These are phyloP conservation scores for Hypoxylon lenormandii DNA, from an alignment of 495 filamentous ascomycete genomes.

Conservation along the genomic window DNA sequence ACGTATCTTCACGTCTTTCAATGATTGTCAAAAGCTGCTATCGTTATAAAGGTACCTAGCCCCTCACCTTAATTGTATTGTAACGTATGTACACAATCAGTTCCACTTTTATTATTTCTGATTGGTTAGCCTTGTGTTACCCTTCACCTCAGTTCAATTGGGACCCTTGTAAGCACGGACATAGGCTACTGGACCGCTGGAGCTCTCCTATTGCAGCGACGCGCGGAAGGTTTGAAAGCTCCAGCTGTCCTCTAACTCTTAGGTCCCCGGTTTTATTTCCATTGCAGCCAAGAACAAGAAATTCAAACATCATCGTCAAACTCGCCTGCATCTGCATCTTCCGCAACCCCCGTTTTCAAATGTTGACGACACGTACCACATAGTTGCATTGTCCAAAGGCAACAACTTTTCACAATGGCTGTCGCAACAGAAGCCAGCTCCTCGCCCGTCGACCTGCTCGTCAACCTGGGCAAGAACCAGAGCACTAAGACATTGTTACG, in stretches of 20 bases:
- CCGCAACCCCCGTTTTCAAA: constrained; percentile 32
- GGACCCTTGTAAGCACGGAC: constrained; percentile 17
- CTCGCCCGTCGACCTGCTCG: constrained; percentile 52
- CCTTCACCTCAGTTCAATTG: constrained; percentile 12
- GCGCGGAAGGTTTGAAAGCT: constrained; percentile 44
- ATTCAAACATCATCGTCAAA: constrained; percentile 7
- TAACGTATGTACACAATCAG: not conserved
- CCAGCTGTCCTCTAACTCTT: constrained; percentile 50
- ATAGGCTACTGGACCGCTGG: constrained; percentile 3
- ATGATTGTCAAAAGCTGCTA: not conserved
- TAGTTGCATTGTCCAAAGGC: constrained; percentile 47
- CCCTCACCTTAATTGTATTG: not conserved
- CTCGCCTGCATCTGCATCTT: constrained; percentile 6
- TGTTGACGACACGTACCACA: constrained; percentile 45
- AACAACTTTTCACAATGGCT: constrained; percentile 42
- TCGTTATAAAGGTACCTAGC: not conserved
- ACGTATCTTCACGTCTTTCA: too few relatives aligned
- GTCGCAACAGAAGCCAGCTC: constrained; percentile 42
- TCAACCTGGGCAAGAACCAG: constrained; percentile 61
- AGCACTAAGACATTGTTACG: constrained; percentile 88
- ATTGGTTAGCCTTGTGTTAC: constrained; percentile 18
- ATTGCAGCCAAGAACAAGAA: not conserved
- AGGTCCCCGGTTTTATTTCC: constrained; percentile 12
- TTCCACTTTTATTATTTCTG: not conserved
- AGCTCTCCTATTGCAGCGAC: constrained; percentile 40